Percentiles rank a stretch among this genome's conserved stretches.
phyloP scores from a whole-genome alignment of 75 land plant species.

The Sequoia sempervirens region DNA sequence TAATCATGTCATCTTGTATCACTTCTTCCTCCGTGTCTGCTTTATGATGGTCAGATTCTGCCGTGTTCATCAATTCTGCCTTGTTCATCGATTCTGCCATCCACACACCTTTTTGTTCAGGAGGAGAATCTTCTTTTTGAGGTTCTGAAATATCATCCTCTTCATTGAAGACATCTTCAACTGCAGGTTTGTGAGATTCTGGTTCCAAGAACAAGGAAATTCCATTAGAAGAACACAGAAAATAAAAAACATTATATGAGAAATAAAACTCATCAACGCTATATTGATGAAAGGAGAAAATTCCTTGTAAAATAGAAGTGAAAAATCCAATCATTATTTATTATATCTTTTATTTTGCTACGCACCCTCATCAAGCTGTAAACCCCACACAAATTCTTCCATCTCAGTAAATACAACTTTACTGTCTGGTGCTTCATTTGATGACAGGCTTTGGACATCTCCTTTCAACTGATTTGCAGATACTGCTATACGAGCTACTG shows the following conservation, averaged over 20 bases:
- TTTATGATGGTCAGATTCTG: constrained; percentile 1
- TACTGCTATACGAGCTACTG: constrained; percentile 50
- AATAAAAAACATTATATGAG: neutral
- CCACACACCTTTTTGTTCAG: constrained; percentile 49
- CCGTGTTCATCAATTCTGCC: constrained; percentile 25
- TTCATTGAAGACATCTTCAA: constrained; percentile 82
- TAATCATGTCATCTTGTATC: constrained; percentile 57
- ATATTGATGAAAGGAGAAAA: neutral
- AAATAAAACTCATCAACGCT: neutral
- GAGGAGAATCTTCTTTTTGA: constrained; percentile 28
- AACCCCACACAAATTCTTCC: constrained; percentile 86
- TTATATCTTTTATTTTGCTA: neutral
- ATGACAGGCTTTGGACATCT: constrained; percentile 15
- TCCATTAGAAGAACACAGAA: neutral
- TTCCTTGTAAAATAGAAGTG: neutral
- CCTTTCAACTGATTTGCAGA: constrained; percentile 20
- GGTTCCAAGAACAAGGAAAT: constrained; percentile 13
- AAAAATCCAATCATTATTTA: neutral
- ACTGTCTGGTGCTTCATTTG: constrained; percentile 49
- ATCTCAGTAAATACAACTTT: constrained; percentile 83
- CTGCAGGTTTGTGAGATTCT: constrained; percentile 54
- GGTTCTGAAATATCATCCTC: constrained; percentile 51
- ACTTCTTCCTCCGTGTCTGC: constrained; percentile 41
- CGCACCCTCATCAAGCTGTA: constrained; percentile 81
- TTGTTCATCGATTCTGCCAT: constrained; percentile 38